A percentile compares a stretch with the other conserved stretches of the same genome.
Evolutionary conservation across 2,329 filamentous ascomycete genomes (phyloP).

Genomic region (Chaetomiaceae sp.): DNA sequence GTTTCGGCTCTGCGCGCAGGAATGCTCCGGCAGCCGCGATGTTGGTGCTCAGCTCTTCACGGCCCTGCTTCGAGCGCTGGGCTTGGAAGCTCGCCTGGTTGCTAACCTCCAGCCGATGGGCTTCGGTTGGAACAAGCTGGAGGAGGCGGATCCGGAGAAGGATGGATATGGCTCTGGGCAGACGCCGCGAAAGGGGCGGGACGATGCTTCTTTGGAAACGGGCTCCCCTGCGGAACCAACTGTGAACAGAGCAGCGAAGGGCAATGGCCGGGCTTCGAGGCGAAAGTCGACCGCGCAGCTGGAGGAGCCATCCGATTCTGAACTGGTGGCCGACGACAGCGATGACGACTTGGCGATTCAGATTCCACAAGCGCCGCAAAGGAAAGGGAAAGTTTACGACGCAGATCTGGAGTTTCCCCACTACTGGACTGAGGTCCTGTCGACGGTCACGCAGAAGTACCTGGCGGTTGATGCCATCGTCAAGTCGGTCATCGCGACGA

Average conservation of each 20-base stretch:
- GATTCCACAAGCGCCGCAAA: constrained; percentile 42
- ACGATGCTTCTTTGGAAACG: constrained; percentile 15
- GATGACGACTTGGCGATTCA: constrained; percentile 59
- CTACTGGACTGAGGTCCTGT: constrained; percentile 91
- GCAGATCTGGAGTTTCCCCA: constrained; percentile 76
- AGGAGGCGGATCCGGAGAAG: constrained; percentile 63
- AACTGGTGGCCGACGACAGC: constrained; percentile 47
- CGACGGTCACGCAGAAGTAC: constrained; percentile 73
- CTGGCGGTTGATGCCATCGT: constrained; percentile 75
- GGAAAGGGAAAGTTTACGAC: constrained; percentile 57
- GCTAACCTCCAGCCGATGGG: constrained; percentile 81
- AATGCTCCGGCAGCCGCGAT: constrained; percentile 77
- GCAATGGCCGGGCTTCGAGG: constrained; percentile 10
- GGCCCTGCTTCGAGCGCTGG: constrained; percentile 72
- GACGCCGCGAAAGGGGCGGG: constrained; percentile 20
- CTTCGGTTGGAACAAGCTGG: constrained; percentile 84
- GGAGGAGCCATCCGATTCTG: constrained; percentile 45
- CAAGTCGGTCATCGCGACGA: constrained; percentile 64
- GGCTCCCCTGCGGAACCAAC: constrained; percentile 12
- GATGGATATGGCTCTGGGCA: constrained; percentile 20
- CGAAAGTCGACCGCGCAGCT: constrained; percentile 23
- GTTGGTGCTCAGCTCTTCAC: constrained; percentile 87
- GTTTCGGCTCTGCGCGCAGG: constrained; percentile 64
- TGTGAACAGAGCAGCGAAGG: constrained; percentile 19
- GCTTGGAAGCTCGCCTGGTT: constrained; percentile 78